These are phyloP conservation scores for Monosporozyma servazzii DNA, from an alignment of 805 yeast species.

Conservation along the genomic window DNA sequence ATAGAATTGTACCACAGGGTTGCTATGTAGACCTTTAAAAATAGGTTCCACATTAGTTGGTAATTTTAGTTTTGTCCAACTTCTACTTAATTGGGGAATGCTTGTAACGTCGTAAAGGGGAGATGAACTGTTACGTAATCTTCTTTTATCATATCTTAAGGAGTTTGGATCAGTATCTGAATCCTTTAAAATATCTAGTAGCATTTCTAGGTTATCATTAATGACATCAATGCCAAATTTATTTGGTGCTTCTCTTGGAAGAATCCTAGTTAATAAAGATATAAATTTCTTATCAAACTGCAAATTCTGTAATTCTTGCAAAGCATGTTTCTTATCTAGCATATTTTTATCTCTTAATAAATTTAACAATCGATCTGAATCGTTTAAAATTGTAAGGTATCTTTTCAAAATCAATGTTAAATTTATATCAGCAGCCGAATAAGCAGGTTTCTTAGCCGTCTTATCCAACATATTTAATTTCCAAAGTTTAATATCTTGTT, in stretches of 20 bases:
- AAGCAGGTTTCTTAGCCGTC: constrained; percentile 17
- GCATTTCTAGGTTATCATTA: neutral
- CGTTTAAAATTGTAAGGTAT: constrained; percentile 11
- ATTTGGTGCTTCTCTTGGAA: constrained; percentile 8
- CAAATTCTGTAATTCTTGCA: constrained; percentile 14
- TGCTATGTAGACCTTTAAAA: neutral
- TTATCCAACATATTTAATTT: constrained; percentile 20
- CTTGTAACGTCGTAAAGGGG: constrained; percentile 10
- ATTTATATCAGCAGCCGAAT: constrained; percentile 13
- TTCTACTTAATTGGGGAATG: constrained; percentile 10
- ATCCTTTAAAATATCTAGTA: constrained; percentile 4
- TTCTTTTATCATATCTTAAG: neutral
- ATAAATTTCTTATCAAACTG: constrained; percentile 10
- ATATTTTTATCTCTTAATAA: neutral
- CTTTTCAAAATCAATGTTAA: constrained; percentile 18
- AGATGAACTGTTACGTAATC: constrained; percentile 6
- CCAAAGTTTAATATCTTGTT: constrained; percentile 24
- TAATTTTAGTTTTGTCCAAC: constrained; percentile 12
- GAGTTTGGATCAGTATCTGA: constrained; percentile 4
- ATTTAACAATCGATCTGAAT: constrained; percentile 9
- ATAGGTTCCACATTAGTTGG: constrained; percentile 13
- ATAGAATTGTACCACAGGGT: constrained; percentile 6
- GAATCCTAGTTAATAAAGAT: constrained; percentile 5
- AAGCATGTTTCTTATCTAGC: constrained; percentile 7
- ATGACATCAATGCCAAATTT: constrained; percentile 5